phyloP scores from a whole-genome alignment of 2,329 filamentous ascomycete species.

The Penicillium fuscoglaucum region DNA sequence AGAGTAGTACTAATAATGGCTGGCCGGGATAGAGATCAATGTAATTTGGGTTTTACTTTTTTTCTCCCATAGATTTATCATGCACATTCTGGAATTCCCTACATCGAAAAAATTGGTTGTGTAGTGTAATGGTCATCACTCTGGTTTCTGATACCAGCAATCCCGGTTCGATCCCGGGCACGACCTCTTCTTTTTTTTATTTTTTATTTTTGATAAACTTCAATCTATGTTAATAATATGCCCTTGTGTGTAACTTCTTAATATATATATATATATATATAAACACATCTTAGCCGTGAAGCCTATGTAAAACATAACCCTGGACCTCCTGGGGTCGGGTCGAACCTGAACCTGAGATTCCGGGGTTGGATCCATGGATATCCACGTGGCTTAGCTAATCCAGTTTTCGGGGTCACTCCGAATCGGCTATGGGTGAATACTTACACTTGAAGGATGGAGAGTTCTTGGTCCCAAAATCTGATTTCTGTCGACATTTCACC shows the following conservation, averaged over 20 bases:
- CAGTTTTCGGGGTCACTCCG: not conserved
- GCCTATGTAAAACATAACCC: not conserved
- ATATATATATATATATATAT: no score
- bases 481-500: not conserved
- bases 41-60: no score
- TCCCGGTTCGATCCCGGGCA: slow-evolving; percentile 3
- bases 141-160: slow-evolving; percentile 1
- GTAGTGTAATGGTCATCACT: slow-evolving; percentile 1
- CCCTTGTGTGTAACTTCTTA: not conserved
- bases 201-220: not conserved
- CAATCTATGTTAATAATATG: no score
- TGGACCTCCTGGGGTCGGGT: not conserved
- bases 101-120: not conserved
- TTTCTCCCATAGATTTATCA: no score
- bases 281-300: not conserved
- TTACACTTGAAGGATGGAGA: not conserved
- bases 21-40: no score
- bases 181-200: not conserved
- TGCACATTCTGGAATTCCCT: no score
- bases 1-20: no score
- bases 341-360: not conserved
- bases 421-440: no score
- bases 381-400: not conserved
- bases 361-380: not conserved
- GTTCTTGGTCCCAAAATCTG: not conserved